Percentiles rank a stretch among this genome's conserved stretches.
These are phyloP conservation scores for Verticillium nubilum DNA, from an alignment of 2,329 filamentous ascomycete species.

Conservation along the genomic window DNA sequence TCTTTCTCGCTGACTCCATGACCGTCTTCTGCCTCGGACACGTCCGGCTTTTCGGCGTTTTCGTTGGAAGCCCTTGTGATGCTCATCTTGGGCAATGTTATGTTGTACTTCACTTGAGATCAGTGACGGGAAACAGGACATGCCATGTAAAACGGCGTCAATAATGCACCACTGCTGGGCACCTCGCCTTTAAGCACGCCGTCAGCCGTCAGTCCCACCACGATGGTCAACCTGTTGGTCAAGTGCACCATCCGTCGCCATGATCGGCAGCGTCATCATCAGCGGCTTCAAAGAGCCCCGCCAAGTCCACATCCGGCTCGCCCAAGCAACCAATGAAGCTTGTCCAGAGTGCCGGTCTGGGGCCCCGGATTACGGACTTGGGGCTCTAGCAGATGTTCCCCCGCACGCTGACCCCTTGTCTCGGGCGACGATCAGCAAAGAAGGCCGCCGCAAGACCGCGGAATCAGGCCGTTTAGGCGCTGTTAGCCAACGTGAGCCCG, in stretches of 20 bases:
- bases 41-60: slow-evolving; percentile 5
- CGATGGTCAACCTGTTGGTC: background rate
- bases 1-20: slow-evolving; percentile 1
- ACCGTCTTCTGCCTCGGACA: slow-evolving; percentile 5
- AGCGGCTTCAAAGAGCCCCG: background rate
- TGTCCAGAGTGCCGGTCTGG: background rate
- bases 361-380: background rate
- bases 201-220: background rate
- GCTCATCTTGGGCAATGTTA: background rate
- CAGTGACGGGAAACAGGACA: background rate
- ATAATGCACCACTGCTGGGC: background rate
- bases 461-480: background rate
- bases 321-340: background rate
- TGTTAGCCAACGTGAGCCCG: background rate
- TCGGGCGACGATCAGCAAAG: background rate
- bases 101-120: background rate
- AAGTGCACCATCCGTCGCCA: background rate
- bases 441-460: background rate
- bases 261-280: background rate
- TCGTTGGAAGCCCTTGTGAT: background rate
- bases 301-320: background rate
- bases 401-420: background rate
- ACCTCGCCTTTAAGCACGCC: background rate
- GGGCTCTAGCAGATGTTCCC: background rate
- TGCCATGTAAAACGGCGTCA: background rate